Conservation (phyloP, 2,329 filamentous ascomycete genomes). For the Cordyceps militaris region DNA sequence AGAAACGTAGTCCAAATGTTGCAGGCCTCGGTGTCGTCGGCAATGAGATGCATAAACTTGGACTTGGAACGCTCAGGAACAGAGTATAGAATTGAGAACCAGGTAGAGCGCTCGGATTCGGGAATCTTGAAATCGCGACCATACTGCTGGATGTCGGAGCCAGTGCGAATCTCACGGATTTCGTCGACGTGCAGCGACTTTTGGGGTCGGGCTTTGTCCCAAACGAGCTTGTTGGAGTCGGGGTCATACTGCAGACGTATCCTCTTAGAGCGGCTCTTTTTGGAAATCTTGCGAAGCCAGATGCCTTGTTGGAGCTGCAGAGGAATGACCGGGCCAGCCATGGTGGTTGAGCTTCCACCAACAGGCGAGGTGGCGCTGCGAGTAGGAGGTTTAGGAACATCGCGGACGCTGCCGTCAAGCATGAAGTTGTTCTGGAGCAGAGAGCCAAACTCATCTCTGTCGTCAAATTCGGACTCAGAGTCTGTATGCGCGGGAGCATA, state of each 20-base stretch:
- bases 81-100: conserved; percentile 87
- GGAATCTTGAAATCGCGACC: conserved; percentile 73
- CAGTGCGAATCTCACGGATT: conserved; percentile 82
- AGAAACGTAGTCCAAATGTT: conserved; percentile 78
- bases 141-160: conserved; percentile 80
- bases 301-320: conserved; percentile 72
- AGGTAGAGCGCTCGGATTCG: conserved; percentile 60
- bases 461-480: conserved; percentile 52
- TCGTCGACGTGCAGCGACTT: conserved; percentile 94
- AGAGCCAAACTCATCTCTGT: conserved; percentile 36
- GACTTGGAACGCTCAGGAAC: conserved; percentile 71
- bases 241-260: conserved; percentile 69
- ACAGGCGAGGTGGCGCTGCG: conserved; percentile 36
- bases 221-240: conserved; percentile 78
- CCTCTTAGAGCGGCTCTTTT: conserved; percentile 67
- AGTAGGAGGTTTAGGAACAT: conserved; percentile 40
- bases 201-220: conserved; percentile 70
- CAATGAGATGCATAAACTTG: conserved; percentile 84
- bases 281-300: conserved; percentile 73
- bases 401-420: conserved; percentile 37
- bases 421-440: conserved; percentile 32
- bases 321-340: conserved; percentile 67
- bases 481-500: conserved; percentile 36
- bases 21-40: conserved; percentile 64
- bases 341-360: conserved; percentile 34